These are phyloP conservation scores for Parasarocladium wereldwijsianum DNA, from an alignment of 2,329 filamentous ascomycete species.

Conservation along the genomic window DNA sequence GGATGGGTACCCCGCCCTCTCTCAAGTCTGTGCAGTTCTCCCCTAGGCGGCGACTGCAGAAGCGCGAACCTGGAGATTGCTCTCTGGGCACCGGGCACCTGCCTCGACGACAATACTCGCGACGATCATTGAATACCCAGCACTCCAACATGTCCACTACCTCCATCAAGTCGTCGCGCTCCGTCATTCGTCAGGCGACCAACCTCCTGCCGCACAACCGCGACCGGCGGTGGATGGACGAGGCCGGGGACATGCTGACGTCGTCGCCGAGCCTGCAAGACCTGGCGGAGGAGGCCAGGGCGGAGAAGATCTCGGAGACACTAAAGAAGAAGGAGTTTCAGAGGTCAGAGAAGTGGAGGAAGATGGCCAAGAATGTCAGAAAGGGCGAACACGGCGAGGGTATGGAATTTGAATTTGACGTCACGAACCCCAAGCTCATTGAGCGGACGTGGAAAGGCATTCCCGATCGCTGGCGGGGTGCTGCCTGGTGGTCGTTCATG, in stretches of 20 bases:
- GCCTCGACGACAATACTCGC: conserved; percentile 40
- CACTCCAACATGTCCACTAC: conserved; percentile 34
- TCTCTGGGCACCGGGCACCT: conserved; percentile 24
- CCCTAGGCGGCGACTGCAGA: conserved; percentile 27
- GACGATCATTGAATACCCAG: conserved; percentile 43
- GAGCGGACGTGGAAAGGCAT: conserved; percentile 96
- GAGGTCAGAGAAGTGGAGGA: conserved; percentile 52
- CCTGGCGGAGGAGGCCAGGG: conserved; percentile 38
- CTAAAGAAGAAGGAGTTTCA: conserved; percentile 48
- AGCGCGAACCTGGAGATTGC: conserved; percentile 20
- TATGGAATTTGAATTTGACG: conserved; percentile 66
- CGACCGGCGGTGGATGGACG: conserved; percentile 46
- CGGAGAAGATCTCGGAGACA: conserved; percentile 35
- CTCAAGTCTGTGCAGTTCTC: conserved; percentile 27
- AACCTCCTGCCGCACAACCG: conserved; percentile 47
- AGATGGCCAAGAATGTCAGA: conserved; percentile 45
- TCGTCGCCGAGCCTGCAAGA: conserved; percentile 41
- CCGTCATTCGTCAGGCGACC: conserved; percentile 39
- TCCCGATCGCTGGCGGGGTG: conserved; percentile 83
- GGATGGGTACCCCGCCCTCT: conserved; percentile 25
- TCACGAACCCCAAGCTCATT: conserved; percentile 67
- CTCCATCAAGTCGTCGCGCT: conserved; percentile 38
- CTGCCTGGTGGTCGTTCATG: conserved; percentile 92
- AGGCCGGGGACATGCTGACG: conserved; percentile 53
- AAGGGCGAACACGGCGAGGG: conserved; percentile 37